Evolutionary conservation across 352 stramenopile species (phyloP), one percentile per base, ranked within the genome.

Genomic region (Bremia lactucae): DNA sequence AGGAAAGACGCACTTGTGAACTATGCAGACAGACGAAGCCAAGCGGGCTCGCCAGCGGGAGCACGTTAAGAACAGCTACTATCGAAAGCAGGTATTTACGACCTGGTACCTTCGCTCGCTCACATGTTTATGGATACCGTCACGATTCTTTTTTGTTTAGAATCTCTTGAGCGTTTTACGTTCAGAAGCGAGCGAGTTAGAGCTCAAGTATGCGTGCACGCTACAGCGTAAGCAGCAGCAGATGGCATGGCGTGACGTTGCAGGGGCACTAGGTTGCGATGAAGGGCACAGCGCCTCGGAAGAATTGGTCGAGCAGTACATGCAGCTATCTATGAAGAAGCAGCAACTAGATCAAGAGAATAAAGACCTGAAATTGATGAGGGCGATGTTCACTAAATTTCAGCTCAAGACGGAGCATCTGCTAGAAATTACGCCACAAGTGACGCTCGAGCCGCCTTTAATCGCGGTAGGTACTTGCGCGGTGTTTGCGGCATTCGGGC

Each of bases 21-120:
- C 16, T 16, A 18, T 40, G 38, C 42, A 55, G 21, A 21, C 25
- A 7, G 55, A 52, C 3, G 53, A 59, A 16, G 34, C 42, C 15
- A 63, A 49, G 33, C 66, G 73, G n/a, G 64, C 59, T 42, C 65
- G 68, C 6, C 71, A 86, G 49, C 68, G 70, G n/a, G 52, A 72
- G 46, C 62, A 83, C 43, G 73, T 83, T 25, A 68, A 61, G 38
- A 59, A 63, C 34, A 70, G 52, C 37, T 73, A 76, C 52, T 52
- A 71, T 34, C 51, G 62, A 2, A 54, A 68, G 31, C 55, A 64
- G 49, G 65, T 68, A 16, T 28, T 35, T 6, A 14, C n/a, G 16
- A 6, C 11, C 16, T 35, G n/a, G n/a, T n/a, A n/a, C n/a, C n/a
- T n/a, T n/a, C n/a, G n/a, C n/a, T n/a, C n/a, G n/a, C n/a, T n/a